phyloP scores from a whole-genome alignment of 306 rosid species.

The Cicer judaicum region DNA sequence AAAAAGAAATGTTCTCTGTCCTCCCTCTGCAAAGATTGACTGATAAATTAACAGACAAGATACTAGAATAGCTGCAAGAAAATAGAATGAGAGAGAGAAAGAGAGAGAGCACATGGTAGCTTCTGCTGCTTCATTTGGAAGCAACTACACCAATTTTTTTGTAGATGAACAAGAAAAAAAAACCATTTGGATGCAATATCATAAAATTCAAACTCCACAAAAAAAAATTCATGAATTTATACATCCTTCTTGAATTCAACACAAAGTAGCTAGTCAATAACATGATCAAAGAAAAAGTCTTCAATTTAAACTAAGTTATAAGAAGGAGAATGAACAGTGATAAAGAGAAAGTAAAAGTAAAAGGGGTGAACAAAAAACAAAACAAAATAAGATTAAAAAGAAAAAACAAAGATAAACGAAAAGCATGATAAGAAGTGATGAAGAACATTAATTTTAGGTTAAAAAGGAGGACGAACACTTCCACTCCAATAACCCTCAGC shows the following conservation, averaged over 20 bases:
- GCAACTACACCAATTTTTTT: constrained; percentile 46
- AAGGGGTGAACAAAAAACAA: constrained; percentile 4
- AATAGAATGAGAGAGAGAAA: constrained; percentile 30
- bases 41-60: constrained; percentile 59
- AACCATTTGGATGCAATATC: constrained; percentile 30
- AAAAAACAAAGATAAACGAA: constrained; percentile 41
- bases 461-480: constrained; percentile 74
- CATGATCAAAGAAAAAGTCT: constrained; percentile 53
- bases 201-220: constrained; percentile 44
- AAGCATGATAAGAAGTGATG: constrained; percentile 27
- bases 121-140: constrained; percentile 61
- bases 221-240: constrained; percentile 56
- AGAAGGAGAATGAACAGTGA: constrained; percentile 61
- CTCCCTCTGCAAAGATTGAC: constrained; percentile 53
- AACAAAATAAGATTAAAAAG: background rate
- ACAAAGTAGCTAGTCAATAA: constrained; percentile 29
- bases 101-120: constrained; percentile 41
- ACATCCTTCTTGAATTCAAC: constrained; percentile 59
- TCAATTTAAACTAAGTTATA: constrained; percentile 58
- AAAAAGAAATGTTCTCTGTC: constrained; percentile 25
- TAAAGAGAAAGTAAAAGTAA: constrained; percentile 24
- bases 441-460: constrained; percentile 35
- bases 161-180: constrained; percentile 30
- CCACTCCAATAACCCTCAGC: constrained; percentile 83
- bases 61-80: constrained; percentile 48